Evolutionary conservation across 2,329 filamentous ascomycete genomes (phyloP).

Genomic region (Trichoderma sp.): DNA sequence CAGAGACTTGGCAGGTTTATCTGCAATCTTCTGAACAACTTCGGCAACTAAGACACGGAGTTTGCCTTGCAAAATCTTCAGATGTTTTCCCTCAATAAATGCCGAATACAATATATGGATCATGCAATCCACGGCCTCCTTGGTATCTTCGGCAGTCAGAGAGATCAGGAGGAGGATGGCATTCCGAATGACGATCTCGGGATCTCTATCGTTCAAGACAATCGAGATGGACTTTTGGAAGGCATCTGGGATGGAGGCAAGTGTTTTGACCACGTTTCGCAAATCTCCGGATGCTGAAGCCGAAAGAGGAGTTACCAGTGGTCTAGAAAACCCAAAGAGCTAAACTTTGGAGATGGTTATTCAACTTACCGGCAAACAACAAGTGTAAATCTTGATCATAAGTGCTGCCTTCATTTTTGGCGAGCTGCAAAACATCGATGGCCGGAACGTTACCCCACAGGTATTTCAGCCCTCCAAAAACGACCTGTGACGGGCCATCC

Average conservation of each 20-base stretch:
- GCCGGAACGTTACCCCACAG: conserved; percentile 17
- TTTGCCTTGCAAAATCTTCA: conserved; percentile 14
- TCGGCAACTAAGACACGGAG: not conserved
- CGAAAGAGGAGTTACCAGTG: not conserved
- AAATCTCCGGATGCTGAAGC: conserved; percentile 13
- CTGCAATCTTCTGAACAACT: not conserved
- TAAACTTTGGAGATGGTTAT: no score
- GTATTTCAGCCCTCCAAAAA: not conserved
- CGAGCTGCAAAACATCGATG: not conserved
- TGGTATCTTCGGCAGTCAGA: conserved; percentile 11
- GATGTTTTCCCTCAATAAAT: conserved; percentile 22
- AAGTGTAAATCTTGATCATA: not conserved
- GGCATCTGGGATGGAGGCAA: not conserved
- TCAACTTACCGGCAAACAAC: conserved; percentile 7
- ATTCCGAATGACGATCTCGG: conserved; percentile 12
- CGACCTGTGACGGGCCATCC: no score
- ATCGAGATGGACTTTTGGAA: not conserved
- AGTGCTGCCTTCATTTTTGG: conserved; percentile 1
- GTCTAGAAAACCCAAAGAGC: not conserved
- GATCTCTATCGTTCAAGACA: not conserved
- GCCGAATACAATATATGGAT: conserved; percentile 31
- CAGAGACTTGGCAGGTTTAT: not conserved
- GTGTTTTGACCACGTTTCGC: conserved; percentile 16
- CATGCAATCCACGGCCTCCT: conserved; percentile 27
- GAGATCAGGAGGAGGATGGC: conserved; percentile 14